These are phyloP conservation scores for Crithidia sp. DNA, from an alignment of 208 protist species.

Conservation along the genomic window DNA sequence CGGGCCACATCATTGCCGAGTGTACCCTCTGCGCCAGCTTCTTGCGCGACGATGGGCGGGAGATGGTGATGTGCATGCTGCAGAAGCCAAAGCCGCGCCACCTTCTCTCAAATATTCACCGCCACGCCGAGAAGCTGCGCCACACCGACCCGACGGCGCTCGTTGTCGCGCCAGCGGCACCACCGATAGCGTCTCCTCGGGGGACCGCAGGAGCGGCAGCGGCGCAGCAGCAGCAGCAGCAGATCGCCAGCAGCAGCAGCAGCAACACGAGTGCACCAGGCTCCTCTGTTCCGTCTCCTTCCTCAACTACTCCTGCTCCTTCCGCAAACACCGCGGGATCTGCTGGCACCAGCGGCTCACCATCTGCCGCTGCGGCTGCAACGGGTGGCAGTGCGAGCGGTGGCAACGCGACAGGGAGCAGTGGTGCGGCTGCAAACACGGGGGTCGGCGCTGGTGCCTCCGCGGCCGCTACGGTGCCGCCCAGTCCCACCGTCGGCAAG, in stretches of 20 bases:
- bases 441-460: neutral
- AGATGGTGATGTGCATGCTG: constrained; percentile 82
- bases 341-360: too few relatives aligned
- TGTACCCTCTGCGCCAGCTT: constrained; percentile 77
- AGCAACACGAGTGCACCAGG: too few relatives aligned
- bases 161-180: neutral
- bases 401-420: neutral
- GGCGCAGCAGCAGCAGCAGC: neutral
- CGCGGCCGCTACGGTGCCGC: neutral
- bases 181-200: constrained; percentile 12
- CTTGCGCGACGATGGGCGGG: constrained; percentile 72
- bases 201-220: neutral
- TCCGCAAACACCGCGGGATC: too few relatives aligned
- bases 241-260: neutral
- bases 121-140: constrained; percentile 30
- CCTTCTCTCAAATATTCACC: constrained; percentile 34
- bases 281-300: neutral
- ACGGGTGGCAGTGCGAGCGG: neutral
- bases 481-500: constrained; percentile 1
- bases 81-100: constrained; percentile 55
- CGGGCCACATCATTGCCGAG: constrained; percentile 42
- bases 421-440: constrained; percentile 3
- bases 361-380: neutral
- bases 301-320: too few relatives aligned
- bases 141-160: constrained; percentile 10